These are phyloP conservation scores for Emydomyces testavorans DNA, from an alignment of 2,329 filamentous ascomycete genomes.

Conservation along the genomic window DNA sequence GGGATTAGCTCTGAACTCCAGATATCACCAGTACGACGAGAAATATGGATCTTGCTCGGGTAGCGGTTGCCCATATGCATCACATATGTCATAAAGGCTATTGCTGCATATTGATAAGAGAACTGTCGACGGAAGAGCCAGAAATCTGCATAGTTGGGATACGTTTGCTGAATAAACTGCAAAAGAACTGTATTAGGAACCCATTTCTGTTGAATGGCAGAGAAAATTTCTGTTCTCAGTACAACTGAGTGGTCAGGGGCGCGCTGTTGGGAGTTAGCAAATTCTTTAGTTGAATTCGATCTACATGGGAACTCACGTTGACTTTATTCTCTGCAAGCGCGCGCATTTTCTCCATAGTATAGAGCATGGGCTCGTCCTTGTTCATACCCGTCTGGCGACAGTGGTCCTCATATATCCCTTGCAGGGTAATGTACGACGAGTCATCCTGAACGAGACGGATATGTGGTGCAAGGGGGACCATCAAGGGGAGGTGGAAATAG, in stretches of 20 bases:
- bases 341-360: conserved; percentile 88
- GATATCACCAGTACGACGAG: conserved; percentile 75
- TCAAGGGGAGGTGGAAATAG: conserved; percentile 89
- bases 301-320: conserved; percentile 28
- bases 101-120: conserved; percentile 83
- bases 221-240: conserved; percentile 81
- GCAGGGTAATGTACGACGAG: conserved; percentile 81
- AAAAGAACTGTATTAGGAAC: conserved; percentile 72
- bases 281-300: background rate
- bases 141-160: conserved; percentile 83
- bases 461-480: conserved; percentile 89
- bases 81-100: conserved; percentile 98
- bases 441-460: conserved; percentile 95
- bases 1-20: conserved; percentile 95
- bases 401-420: conserved; percentile 92
- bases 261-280: conserved; percentile 28
- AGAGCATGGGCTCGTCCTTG: conserved; percentile 91
- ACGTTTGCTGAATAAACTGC: conserved; percentile 79
- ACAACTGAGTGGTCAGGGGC: conserved; percentile 56
- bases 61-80: conserved; percentile 95
- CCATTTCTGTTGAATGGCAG: conserved; percentile 86
- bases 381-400: conserved; percentile 75
- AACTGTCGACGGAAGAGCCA: conserved; percentile 98
- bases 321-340: conserved; percentile 59
- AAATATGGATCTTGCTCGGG: conserved; percentile 89